Evolutionary conservation across 2,329 filamentous ascomycete genomes (phyloP).

Genomic region (Orbilia quercus): DNA sequence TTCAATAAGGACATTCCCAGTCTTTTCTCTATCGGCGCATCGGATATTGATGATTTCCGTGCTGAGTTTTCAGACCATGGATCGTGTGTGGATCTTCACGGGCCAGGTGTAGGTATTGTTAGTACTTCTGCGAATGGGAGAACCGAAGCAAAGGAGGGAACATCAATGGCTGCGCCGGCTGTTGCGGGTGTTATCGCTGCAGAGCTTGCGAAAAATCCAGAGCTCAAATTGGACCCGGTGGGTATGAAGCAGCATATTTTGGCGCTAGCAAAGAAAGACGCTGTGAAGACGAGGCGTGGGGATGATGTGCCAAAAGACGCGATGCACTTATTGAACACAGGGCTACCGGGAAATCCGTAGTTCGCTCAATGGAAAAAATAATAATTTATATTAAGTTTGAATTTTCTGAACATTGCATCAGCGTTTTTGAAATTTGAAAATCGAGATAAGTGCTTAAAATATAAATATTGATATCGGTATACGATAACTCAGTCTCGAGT

Average conservation of each 20-base stretch:
- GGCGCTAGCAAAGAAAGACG: constrained; percentile 11
- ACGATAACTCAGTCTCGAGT: no score
- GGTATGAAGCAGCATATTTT: constrained; percentile 57
- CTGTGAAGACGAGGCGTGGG: constrained; percentile 14
- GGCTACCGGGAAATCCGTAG: constrained; percentile 18
- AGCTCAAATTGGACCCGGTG: constrained; percentile 52
- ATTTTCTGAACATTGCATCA: no score
- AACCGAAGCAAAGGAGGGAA: constrained; percentile 67
- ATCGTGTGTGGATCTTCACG: constrained; percentile 69
- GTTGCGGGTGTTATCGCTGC: constrained; percentile 59
- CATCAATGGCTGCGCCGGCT: constrained; percentile 67
- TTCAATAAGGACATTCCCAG: constrained; percentile 62
- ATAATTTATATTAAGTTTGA: no score
- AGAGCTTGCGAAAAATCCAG: constrained; percentile 44
- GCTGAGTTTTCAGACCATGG: constrained; percentile 66
- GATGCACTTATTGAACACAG: constrained; percentile 19
- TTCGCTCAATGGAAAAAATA: no score
- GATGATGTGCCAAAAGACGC: constrained; percentile 16
- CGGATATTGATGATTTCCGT: constrained; percentile 61
- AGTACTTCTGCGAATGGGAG: constrained; percentile 67
- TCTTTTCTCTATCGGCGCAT: constrained; percentile 64
- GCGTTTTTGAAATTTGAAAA: no score
- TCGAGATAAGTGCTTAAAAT: no score
- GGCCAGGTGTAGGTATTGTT: constrained; percentile 69
- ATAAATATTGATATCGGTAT: no score